Evolutionary conservation across 1,284 basidiomycete species (phyloP).

Genomic region (Ceratobasidium sp.): DNA sequence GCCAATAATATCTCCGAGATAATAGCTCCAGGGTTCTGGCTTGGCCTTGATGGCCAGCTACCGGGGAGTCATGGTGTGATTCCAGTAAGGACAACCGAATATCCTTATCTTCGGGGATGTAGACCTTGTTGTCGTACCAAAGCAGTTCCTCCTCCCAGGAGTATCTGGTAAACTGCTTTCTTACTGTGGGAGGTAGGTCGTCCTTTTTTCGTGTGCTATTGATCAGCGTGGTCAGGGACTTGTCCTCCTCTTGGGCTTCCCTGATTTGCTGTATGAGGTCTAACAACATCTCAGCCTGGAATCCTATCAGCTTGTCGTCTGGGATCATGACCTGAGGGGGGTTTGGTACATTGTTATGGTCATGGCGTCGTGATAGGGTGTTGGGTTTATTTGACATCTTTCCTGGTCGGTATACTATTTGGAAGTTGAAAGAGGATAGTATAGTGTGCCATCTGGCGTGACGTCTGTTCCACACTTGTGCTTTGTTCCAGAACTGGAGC

Average conservation of each 20-base stretch:
- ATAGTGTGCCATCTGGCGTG: too few species aligned
- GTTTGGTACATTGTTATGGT: not conserved
- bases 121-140: not conserved
- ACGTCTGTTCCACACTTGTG: too few species aligned
- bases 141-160: conserved; percentile 8
- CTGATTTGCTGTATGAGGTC: not conserved
- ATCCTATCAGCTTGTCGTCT: not conserved
- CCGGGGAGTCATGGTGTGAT: conserved; percentile 51
- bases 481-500: not conserved
- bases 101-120: not conserved
- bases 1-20: too few species aligned
- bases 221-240: not conserved
- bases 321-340: not conserved
- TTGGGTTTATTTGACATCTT: conserved; percentile 4
- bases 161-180: not conserved
- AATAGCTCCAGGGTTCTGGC: conserved; percentile 51
- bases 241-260: too few species aligned
- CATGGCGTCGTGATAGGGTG: not conserved
- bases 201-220: not conserved
- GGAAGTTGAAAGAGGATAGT: too few species aligned
- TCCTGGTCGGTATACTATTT: conserved; percentile 1
- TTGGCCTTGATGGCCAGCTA: conserved; percentile 9
- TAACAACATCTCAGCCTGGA: not conserved
- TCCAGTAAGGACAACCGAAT: not conserved
- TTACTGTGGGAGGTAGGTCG: not conserved